These are phyloP conservation scores for Pichia gijzeniarum DNA, from an alignment of 805 yeast species.

Conservation along the genomic window DNA sequence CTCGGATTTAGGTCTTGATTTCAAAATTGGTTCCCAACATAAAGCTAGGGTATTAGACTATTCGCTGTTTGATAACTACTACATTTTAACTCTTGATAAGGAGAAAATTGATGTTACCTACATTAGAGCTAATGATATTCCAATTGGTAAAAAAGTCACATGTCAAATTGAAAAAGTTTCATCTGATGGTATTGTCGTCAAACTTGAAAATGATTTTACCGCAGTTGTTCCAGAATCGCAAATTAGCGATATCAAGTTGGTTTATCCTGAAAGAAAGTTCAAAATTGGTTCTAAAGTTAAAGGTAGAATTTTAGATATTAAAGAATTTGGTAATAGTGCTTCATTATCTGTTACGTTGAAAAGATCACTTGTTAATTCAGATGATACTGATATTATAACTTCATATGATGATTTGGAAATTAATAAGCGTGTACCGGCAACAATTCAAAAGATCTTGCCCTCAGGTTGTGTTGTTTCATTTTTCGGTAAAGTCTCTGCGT, in stretches of 20 bases:
- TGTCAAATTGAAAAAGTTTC: conserved; percentile 52
- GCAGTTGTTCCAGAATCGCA: conserved; percentile 73
- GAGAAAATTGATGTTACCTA: conserved; percentile 57
- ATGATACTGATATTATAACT: conserved; percentile 45
- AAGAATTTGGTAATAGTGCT: conserved; percentile 34
- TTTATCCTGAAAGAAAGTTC: conserved; percentile 89
- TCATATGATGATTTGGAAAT: conserved; percentile 33
- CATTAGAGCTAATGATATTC: conserved; percentile 64
- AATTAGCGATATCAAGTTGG: conserved; percentile 75
- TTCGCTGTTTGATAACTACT: conserved; percentile 58
- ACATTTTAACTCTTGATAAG: conserved; percentile 64
- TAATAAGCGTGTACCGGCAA: conserved; percentile 58
- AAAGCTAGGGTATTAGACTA: conserved; percentile 72
- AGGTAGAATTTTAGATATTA: conserved; percentile 59
- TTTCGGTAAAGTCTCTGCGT: conserved; percentile 73
- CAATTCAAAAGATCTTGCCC: conserved; percentile 63
- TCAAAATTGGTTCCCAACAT: conserved; percentile 59
- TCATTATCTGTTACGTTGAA: conserved; percentile 65
- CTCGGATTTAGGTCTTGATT: conserved; percentile 40
- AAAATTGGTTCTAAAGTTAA: conserved; percentile 76
- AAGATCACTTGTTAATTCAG: conserved; percentile 71
- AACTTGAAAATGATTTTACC: conserved; percentile 57
- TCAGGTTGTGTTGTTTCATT: conserved; percentile 81
- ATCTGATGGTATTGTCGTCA: conserved; percentile 64
- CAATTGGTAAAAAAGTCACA: conserved; percentile 59